Evolutionary conservation across 2,329 filamentous ascomycete genomes (phyloP), one percentile per base, ranked within the genome.

Genomic region (Pyrenochaeta sp.): DNA sequence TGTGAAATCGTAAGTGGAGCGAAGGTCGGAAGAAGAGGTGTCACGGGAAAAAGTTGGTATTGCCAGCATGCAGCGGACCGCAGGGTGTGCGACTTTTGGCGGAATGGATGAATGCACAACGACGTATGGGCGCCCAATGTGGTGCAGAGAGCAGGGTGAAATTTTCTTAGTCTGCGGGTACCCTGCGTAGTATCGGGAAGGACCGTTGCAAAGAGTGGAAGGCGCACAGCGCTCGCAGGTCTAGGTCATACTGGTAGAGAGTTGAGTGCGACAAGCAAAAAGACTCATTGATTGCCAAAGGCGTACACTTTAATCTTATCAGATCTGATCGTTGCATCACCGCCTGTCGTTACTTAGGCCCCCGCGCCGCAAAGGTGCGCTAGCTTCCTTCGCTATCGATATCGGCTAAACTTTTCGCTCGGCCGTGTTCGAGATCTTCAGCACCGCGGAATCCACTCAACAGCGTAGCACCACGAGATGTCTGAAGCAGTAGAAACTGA

Each of bases 401-500:
- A 68, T 56, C 65, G 64, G 62, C 59, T 64, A 43, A 62, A 58
- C 60, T 69, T 70, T 72, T 66, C 65, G 67, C 61, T 64, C 58
- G 57, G 54, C 40, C 54, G 45, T 46, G 22, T 50, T 69, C 58
- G 59, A 68, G 57, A 61, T 51, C 54, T 60, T 48, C 50, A 54
- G 50, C 64, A 54, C 59, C 39, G 57, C 51, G 53, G 45, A 52
- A 42, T 51, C 49, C 52, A 37, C 49, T 32, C 49, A 40, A 44
- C 37, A 48, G 47, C 59, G 56, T 63, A 59, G 47, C 62, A 61
- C 54, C 43, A 52, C 61, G 47, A 67, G 56, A 77, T 77, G 70
- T 75, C 73, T 49, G 65, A 69, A 56, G 50, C 65, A 42, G 59
- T 65, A 27, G 60, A 61, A 59, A 64, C 58, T 25, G 49, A 88